Evolutionary conservation across 495 filamentous ascomycete species (phyloP), one percentile per base, ranked within the genome.

Genomic region (Parmelia sp.): DNA sequence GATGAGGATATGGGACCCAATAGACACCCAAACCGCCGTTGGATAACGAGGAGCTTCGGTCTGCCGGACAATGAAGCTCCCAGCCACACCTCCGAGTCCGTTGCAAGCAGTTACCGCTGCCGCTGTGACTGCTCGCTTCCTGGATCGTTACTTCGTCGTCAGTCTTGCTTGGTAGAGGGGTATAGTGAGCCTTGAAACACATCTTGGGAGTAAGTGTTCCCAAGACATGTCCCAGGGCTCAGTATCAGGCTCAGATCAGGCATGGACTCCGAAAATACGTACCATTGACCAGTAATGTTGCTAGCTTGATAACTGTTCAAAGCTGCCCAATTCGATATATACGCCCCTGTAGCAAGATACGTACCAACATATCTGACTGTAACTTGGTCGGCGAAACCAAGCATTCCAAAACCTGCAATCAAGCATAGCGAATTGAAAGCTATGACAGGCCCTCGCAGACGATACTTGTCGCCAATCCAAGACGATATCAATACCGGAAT

Each of bases 281-380:
- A n/a, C n/a, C 90, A 92, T 69, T 91, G 88, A 2, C 80, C 85
- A 14, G 81, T 82, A 35, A 90, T 82, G 69, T 90, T 90, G 69
- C 86, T 89, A 4, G 84, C 83, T 68, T 88, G 85, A 66, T 88
- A 92, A 0, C 88, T 84, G 67, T 84, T 89, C 60, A 92, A 74
- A 4, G 88, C 89, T 0, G 88, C 88, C 88, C 89, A 92, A 65
- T 92, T 92, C 5, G 82, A 85, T 6, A 92, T 81, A 67, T 91
- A 92, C 0, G 89, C 88, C 0, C 89, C 89, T 0, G 88, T 91
- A 0, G 88, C 86, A 3, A 92, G 80, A 71, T 85, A 91, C 0
- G 86, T 86, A 4, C 89, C 89, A 27, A 90, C 76, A 68, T 91
- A 92, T 27, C 89, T 82, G 15, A 88, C 87, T 0, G 86, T 78